Evolutionary conservation across 2,329 filamentous ascomycete genomes (phyloP).

Genomic region (Fusarium decemcellulare): DNA sequence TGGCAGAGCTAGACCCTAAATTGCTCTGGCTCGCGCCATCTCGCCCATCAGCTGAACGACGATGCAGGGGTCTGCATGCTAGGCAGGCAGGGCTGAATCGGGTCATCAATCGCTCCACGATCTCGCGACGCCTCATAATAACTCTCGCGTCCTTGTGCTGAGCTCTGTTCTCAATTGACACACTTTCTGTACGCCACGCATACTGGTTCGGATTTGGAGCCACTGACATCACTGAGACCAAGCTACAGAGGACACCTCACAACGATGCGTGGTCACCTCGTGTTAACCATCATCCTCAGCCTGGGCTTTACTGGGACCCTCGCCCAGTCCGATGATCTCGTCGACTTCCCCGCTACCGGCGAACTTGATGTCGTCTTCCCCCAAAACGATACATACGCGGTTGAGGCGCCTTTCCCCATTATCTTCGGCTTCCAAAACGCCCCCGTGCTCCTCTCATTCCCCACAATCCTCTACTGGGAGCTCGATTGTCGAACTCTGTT

Average conservation of each 20-base stretch:
- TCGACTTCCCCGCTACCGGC: constrained; percentile 27
- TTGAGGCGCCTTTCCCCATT: constrained; percentile 29
- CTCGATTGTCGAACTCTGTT: constrained; percentile 25
- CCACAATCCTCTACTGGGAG: constrained; percentile 24
- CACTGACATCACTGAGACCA: too few species aligned
- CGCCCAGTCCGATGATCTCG: constrained; percentile 9
- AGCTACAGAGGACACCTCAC: too few species aligned
- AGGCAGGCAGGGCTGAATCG: constrained; percentile 3
- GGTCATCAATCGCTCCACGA: constrained; percentile 13
- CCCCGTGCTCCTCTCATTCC: constrained; percentile 25
- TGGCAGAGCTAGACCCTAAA: constrained; percentile 15
- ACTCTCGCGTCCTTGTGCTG: too few species aligned
- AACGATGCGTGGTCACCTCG: constrained; percentile 5
- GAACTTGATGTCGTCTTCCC: constrained; percentile 34
- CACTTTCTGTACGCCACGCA: too few species aligned
- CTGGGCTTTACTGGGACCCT: not conserved
- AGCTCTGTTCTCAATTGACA: too few species aligned
- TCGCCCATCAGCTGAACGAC: constrained; percentile 11
- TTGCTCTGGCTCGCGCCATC: constrained; percentile 8
- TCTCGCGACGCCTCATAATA: not conserved
- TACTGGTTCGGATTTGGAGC: too few species aligned
- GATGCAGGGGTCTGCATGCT: constrained; percentile 25
- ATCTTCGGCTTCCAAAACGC: constrained; percentile 36
- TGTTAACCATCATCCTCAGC: not conserved
- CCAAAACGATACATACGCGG: constrained; percentile 29